phyloP scores from a whole-genome alignment of 495 filamentous ascomycete species.

The Annulohypoxylon maeteangense region DNA sequence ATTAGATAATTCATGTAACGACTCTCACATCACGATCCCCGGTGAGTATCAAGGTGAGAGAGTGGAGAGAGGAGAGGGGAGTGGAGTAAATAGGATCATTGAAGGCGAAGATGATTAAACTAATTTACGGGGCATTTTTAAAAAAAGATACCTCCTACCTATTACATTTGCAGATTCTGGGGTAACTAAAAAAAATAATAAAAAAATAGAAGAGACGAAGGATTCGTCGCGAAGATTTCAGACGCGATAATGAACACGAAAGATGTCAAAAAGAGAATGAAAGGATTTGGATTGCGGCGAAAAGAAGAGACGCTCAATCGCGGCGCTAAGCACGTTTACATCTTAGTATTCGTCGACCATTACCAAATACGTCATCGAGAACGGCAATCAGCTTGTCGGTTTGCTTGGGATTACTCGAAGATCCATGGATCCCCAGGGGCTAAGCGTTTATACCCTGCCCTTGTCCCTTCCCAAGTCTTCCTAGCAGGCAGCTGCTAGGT shows the following conservation, averaged over 20 bases:
- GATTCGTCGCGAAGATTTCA: not conserved
- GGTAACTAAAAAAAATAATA: not conserved
- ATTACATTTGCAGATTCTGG: not conserved
- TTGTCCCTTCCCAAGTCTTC: not conserved
- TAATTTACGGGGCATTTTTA: not conserved
- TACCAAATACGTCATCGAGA: slow-evolving; percentile 34
- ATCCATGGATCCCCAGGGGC: slow-evolving; percentile 31
- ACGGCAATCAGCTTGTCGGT: slow-evolving; percentile 1
- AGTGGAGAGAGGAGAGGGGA: not conserved
- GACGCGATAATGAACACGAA: not conserved
- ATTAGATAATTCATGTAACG: slow-evolving; percentile 21
- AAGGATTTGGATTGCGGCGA: slow-evolving; percentile 34
- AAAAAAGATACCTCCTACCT: no score
- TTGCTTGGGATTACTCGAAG: slow-evolving; percentile 6
- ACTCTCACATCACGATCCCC: not conserved
- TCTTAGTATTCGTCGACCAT: slow-evolving; percentile 29
- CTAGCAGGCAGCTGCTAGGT: not conserved
- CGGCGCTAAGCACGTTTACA: slow-evolving; percentile 34
- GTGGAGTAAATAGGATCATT: not conserved
- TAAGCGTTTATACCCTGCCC: not conserved
- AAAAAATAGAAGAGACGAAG: not conserved
- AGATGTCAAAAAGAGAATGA: not conserved
- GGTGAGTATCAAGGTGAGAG: slow-evolving; percentile 21
- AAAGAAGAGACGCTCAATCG: slow-evolving; percentile 24
- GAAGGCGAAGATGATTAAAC: not conserved